phyloP scores from a whole-genome alignment of 495 filamentous ascomycete species.

The Xylaria scruposa region DNA sequence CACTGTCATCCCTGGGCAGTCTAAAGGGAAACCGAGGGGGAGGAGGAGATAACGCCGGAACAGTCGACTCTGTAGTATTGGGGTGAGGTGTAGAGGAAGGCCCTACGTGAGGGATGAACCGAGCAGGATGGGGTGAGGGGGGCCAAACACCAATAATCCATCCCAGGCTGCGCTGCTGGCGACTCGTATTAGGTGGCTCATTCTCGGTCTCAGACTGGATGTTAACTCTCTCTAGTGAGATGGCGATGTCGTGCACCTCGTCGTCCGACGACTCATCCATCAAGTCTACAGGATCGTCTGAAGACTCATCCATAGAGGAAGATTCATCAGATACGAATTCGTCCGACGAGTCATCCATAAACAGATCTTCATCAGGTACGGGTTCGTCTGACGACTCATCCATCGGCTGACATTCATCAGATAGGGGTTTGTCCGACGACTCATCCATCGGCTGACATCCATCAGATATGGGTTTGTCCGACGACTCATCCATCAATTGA shows the following conservation, averaged over 20 bases:
- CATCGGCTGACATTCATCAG: too few species aligned
- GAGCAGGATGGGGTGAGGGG: neutral
- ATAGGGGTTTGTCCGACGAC: too few species aligned
- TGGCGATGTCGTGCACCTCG: neutral
- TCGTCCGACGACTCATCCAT: neutral
- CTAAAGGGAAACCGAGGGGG: neutral
- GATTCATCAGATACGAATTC: too few species aligned
- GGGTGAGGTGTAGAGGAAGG: neutral
- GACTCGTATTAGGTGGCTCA: neutral
- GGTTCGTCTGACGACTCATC: too few species aligned
- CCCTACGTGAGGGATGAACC: neutral
- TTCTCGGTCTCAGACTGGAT: neutral
- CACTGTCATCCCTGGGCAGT: neutral
- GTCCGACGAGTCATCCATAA: too few species aligned
- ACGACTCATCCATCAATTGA: too few species aligned
- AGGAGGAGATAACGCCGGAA: neutral
- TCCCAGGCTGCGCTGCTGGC: neutral
- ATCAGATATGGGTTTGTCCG: too few species aligned
- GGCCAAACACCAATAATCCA: neutral
- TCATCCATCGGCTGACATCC: too few species aligned
- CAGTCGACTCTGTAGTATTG: neutral
- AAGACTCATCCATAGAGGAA: too few species aligned
- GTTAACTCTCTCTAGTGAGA: neutral
- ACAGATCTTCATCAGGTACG: too few species aligned
- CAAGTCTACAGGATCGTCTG: too few species aligned